phyloP scores from a whole-genome alignment of 805 yeast species.

The Ascoidea asiatica region DNA sequence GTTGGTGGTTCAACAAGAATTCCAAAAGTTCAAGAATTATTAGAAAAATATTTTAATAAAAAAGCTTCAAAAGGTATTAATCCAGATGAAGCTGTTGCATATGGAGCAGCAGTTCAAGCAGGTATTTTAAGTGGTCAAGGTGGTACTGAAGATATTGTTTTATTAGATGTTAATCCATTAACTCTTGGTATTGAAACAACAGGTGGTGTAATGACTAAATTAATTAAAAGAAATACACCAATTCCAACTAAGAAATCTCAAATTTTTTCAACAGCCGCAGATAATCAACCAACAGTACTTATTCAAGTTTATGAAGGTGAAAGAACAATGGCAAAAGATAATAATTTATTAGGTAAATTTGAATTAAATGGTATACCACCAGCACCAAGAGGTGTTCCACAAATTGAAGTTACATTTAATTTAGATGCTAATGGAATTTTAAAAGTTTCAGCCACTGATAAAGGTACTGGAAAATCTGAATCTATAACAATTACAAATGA shows the following conservation, averaged over 20 bases:
- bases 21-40: constrained; percentile 92
- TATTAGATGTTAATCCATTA: constrained; percentile 87
- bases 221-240: constrained; percentile 89
- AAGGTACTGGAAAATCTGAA: constrained; percentile 88
- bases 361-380: constrained; percentile 82
- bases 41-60: constrained; percentile 83
- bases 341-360: constrained; percentile 78
- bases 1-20: constrained; percentile 99
- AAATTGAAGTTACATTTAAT: constrained; percentile 81
- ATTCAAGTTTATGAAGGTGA: constrained; percentile 95
- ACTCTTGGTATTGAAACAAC: constrained; percentile 94
- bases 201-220: constrained; percentile 95
- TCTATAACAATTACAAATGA: constrained; percentile 87
- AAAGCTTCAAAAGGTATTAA: constrained; percentile 94
- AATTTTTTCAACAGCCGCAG: constrained; percentile 91
- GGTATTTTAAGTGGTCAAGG: constrained; percentile 95
- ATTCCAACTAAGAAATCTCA: constrained; percentile 94
- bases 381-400: constrained; percentile 87
- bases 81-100: constrained; percentile 99
- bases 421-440: constrained; percentile 80
- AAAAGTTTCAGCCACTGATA: constrained; percentile 79
- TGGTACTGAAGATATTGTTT: constrained; percentile 79
- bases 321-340: constrained; percentile 88
- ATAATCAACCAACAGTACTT: constrained; percentile 90
- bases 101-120: constrained; percentile 99